Base-by-base conservation (phyloP, 352 stramenopile genomes). In the Phytophthora pinifolia region DNA sequence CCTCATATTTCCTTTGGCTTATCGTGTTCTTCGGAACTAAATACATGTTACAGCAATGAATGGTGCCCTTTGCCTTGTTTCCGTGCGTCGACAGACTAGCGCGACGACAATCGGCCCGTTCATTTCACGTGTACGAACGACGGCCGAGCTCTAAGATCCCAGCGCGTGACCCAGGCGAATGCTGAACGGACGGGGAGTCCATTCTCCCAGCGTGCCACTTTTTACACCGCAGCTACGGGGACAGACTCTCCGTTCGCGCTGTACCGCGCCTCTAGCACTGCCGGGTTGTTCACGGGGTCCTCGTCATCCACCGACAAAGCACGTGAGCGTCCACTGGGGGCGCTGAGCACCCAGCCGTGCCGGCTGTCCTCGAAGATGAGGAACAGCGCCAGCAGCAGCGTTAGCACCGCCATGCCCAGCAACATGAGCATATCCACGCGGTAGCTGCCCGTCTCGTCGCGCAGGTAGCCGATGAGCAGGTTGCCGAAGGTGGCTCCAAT, bases 351-450 rank as follows among this genome's bases (percentile, higher is more conserved):
- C 58, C 79, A 82, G 7, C 70, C 70, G 33, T 70, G 74, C 9
- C 67, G 65, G 37, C 76, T 74, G 65, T 92, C 83, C 41, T 91
- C 71, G 17, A 74, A 65, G 25, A 91, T 54, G 5, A 95, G 59
- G 38, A 86, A 46, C 35, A 96, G 25, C 45, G 75, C 83, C 15
- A 95, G 54, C n/a, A 87, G 54, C 32, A 94, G 74, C 35, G 82
- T 75, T 2, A 88, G 36, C 27, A 82, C 50, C 13, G 86, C 75
- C 79, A 94, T 82, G 38, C 68, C 58, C n/a, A 92, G 48, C 14
- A 95, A 64, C 67, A 96, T 65, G 54, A 86, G 79, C 62, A 97
- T 94, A 74, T 96, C 77, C 33, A 84, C 49, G 53, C 88, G 65
- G 80, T 89, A 84, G 63, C 74, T 83, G 41, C 88, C 74, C 39